A percentile compares a stretch with the other conserved stretches of the same genome.
phyloP scores from a whole-genome alignment of 1,284 basidiomycete species.

The Volvariella surrecta region DNA sequence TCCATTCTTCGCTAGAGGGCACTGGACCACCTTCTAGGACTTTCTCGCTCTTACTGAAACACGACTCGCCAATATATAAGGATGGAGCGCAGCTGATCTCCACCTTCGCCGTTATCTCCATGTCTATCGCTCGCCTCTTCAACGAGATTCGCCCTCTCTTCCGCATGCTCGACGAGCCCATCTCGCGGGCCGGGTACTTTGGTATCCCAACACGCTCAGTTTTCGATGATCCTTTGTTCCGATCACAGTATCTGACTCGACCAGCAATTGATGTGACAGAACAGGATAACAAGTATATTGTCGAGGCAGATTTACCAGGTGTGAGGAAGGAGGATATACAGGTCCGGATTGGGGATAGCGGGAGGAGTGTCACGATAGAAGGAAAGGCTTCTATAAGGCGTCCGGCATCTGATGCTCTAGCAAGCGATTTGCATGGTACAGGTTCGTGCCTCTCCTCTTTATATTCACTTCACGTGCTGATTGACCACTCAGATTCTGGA shows the following conservation, averaged over 20 bases:
- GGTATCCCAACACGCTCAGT: conserved; percentile 19
- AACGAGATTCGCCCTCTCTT: conserved; percentile 69
- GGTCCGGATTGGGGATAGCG: conserved; percentile 60
- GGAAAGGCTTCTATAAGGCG: conserved; percentile 33
- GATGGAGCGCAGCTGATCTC: too few relatives aligned
- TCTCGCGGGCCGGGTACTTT: conserved; percentile 32
- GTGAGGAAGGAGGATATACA: conserved; percentile 72
- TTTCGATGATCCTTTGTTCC: conserved; percentile 46
- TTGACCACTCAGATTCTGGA: too few relatives aligned
- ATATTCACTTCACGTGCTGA: conserved; percentile 1
- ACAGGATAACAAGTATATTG: conserved; percentile 52
- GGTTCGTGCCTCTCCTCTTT: conserved; percentile 3
- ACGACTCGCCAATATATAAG: conserved; percentile 1
- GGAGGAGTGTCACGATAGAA: conserved; percentile 63
- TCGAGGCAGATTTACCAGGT: conserved; percentile 73
- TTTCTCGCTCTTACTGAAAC: conserved; percentile 2
- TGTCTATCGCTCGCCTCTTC: conserved; percentile 62
- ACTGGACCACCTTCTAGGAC: conserved; percentile 7
- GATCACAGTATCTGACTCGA: conserved; percentile 21
- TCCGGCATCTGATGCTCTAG: not conserved
- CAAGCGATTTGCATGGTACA: conserved; percentile 11
- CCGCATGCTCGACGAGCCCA: conserved; percentile 54
- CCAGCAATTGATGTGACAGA: conserved; percentile 63
- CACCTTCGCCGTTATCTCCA: conserved; percentile 17
- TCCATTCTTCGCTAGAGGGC: not conserved